phyloP scores from a whole-genome alignment of 441 rosid species.

The Viola pubescens region DNA sequence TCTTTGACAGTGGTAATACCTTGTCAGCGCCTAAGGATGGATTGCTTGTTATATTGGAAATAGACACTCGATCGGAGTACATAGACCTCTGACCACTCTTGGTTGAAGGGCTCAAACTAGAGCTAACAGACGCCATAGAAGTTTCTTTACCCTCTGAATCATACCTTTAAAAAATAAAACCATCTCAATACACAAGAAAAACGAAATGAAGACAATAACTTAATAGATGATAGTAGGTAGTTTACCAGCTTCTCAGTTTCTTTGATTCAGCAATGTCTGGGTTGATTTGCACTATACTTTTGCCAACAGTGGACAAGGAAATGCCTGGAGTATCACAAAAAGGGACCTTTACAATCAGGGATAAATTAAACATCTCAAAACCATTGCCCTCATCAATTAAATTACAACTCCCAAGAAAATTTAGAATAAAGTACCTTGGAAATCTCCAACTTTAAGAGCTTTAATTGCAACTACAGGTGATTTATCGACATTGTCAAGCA shows the following conservation, averaged over 20 bases:
- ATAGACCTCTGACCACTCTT: conserved; percentile 58
- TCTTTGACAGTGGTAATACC: conserved; percentile 32
- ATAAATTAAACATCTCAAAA: neutral
- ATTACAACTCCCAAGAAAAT: neutral
- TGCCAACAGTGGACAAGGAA: conserved; percentile 65
- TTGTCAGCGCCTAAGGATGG: conserved; percentile 66
- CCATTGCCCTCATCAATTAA: neutral
- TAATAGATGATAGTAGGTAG: neutral
- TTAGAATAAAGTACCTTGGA: conserved; percentile 54
- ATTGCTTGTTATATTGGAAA: conserved; percentile 55
- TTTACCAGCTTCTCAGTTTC: conserved; percentile 66
- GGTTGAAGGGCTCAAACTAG: conserved; percentile 48
- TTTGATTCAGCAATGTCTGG: conserved; percentile 69
- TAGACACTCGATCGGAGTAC: conserved; percentile 54
- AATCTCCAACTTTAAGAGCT: conserved; percentile 77
- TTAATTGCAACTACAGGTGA: conserved; percentile 72
- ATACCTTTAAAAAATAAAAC: conserved; percentile 37
- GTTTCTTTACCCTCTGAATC: conserved; percentile 77
- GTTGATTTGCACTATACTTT: conserved; percentile 52
- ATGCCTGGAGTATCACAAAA: conserved; percentile 40
- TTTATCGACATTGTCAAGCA: conserved; percentile 57
- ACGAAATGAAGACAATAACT: neutral
- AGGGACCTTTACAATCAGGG: neutral
- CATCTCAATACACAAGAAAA: neutral
- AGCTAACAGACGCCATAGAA: conserved; percentile 64